Conservation (phyloP, 225 moss, liverwort and hornwort species). For the Sphagnum contortum region DNA sequence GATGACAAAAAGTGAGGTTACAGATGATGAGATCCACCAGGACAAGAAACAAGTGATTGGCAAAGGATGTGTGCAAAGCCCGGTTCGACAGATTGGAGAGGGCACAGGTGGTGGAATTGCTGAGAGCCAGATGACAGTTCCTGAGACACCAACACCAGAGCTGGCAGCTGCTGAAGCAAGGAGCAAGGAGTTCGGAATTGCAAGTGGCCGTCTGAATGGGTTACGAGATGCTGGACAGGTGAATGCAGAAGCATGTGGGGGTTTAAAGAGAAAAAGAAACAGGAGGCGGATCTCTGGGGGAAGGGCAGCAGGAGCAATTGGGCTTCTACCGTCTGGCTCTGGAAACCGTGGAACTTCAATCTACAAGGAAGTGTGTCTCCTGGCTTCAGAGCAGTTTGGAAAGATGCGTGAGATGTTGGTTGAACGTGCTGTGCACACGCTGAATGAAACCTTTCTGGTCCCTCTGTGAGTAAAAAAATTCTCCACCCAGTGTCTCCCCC, state of each 20-base stretch:
- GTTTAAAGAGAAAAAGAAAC: slow-evolving; percentile 39
- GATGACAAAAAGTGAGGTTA: slow-evolving; percentile 11
- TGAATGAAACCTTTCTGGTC: slow-evolving; percentile 57
- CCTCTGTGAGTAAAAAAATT: slow-evolving; percentile 28
- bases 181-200: slow-evolving; percentile 49
- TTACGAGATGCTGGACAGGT: slow-evolving; percentile 10
- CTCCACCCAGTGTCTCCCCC: too few species aligned
- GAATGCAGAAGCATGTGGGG: slow-evolving; percentile 9
- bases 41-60: slow-evolving; percentile 13
- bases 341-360: slow-evolving; percentile 11
- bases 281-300: slow-evolving; percentile 19
- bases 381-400: slow-evolving; percentile 61
- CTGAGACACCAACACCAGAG: slow-evolving; percentile 78
- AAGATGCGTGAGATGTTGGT: slow-evolving; percentile 66
- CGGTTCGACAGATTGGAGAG: slow-evolving; percentile 16
- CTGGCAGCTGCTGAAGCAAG: slow-evolving; percentile 41
- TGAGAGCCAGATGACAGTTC: slow-evolving; percentile 72
- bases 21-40: slow-evolving; percentile 20
- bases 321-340: slow-evolving; percentile 17
- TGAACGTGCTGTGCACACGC: slow-evolving; percentile 56
- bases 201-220: slow-evolving; percentile 38
- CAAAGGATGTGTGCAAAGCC: slow-evolving; percentile 22
- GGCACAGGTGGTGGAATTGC: slow-evolving; percentile 21
- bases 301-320: slow-evolving; percentile 14
- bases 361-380: slow-evolving; percentile 49